Evolutionary conservation across 2,329 filamentous ascomycete genomes (phyloP), one percentile per base, ranked within the genome.

Genomic region (Hymenoscyphus fraxineus): DNA sequence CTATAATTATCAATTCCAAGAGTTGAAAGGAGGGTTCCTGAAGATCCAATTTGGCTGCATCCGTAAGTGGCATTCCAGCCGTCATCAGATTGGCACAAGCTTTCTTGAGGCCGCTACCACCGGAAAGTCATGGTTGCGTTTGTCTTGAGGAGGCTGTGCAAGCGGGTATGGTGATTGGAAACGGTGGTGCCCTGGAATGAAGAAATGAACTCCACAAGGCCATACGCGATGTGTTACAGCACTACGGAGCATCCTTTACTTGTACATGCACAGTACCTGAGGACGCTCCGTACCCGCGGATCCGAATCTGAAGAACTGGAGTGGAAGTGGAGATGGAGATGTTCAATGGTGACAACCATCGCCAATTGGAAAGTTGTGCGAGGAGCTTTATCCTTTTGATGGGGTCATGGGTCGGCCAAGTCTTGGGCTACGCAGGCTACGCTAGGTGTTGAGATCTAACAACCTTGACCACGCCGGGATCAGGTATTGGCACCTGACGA

Each of bases 151-250:
- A 41, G 59, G 59, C 59, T 61, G 59, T 61, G 59, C 59, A 63
- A 56, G 32, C 16, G 27, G 27, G 6, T 27, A 27, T 40, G 44
- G 19, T 47, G 59, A 13, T 32, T 9, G 47, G 27, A 39, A 55
- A 40, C 19, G 44, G 59, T 27, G 16, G 44, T 39, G 31, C 51
- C 22, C 32, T 35, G 27, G 19, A n/a, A 12, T n/a, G 40, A 27
- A 35, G 59, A 61, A 61, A 61, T 55, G 44, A 61, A 55, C 27
- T 38, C 22, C 47, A 32, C 44, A 56, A 9, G 39, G 22, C 64
- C 59, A 66, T 58, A 63, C 64, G 60, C 51, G 58, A 62, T 6
- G n/a, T 67, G 66, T 67, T 67, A 56, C 66, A 67, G 63, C 55
- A 56, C 56, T 7, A n/a, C n/a, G n/a, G n/a, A n/a, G n/a, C n/a